Evolutionary conservation across 495 filamentous ascomycete species (phyloP).

Genomic region (Penicillium fimorum): DNA sequence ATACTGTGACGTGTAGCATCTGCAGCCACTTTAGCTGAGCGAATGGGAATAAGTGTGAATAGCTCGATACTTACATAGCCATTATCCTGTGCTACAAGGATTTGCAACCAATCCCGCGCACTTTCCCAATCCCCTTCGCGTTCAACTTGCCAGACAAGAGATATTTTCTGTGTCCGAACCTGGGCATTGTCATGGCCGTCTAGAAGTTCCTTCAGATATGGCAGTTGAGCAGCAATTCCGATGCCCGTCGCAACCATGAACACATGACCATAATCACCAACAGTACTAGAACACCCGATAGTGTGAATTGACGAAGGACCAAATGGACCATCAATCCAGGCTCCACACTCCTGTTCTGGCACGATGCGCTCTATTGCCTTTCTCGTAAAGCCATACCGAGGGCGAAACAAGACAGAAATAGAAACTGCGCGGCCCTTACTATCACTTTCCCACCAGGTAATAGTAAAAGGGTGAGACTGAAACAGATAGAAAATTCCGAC

Average conservation of each 20-base stretch:
- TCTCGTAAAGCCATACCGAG: conserved; percentile 32
- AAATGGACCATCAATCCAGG: conserved; percentile 39
- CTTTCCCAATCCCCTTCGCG: too few species aligned
- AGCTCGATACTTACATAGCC: too few species aligned
- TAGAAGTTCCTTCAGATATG: conserved; percentile 38
- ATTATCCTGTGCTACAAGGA: too few species aligned
- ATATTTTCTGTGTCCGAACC: conserved; percentile 30
- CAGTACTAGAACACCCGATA: not conserved
- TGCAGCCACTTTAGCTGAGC: too few species aligned
- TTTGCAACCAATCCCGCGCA: too few species aligned
- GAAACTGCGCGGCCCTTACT: conserved; percentile 15
- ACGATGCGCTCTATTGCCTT: conserved; percentile 17
- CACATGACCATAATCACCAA: conserved; percentile 34
- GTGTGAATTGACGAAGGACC: conserved; percentile 24
- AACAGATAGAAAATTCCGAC: conserved; percentile 28
- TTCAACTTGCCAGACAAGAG: conserved; percentile 35
- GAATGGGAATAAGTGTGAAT: too few species aligned
- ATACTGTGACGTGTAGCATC: too few species aligned
- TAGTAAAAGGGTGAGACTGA: conserved; percentile 32
- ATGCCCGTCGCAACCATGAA: conserved; percentile 38
- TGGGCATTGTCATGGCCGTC: conserved; percentile 27
- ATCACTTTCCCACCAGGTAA: conserved; percentile 35
- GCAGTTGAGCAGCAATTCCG: conserved; percentile 36
- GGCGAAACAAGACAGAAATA: conserved; percentile 30
- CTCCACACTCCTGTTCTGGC: conserved; percentile 17